Conservation (phyloP, 768 basidiomycete genomes). For the Xerocomus spinulosus region DNA sequence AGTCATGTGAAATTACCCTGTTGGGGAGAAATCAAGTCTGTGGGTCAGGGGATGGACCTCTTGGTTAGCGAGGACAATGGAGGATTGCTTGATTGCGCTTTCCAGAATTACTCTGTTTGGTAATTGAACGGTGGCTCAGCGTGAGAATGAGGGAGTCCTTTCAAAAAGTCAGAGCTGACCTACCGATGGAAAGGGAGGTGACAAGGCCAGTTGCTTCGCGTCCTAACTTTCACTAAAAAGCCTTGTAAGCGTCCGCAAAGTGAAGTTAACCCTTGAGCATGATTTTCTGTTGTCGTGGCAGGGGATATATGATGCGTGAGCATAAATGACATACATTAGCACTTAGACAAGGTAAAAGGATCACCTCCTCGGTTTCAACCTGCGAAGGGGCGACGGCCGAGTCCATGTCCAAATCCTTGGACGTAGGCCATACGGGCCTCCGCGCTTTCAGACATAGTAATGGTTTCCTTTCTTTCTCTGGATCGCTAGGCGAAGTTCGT, state of each 20-base stretch:
- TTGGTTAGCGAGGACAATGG: constrained; percentile 17
- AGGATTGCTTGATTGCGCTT: constrained; percentile 20
- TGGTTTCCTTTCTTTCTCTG: constrained; percentile 44
- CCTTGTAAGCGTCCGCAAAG: too few relatives aligned
- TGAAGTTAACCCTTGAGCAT: too few relatives aligned
- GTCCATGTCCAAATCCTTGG: constrained; percentile 15
- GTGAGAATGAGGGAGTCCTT: background rate
- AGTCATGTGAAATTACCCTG: constrained; percentile 19
- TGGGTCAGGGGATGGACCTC: constrained; percentile 17
- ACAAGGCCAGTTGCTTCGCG: too few relatives aligned
- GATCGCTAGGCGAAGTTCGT: constrained; percentile 63
- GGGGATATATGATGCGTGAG: too few relatives aligned
- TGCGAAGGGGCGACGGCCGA: constrained; percentile 16
- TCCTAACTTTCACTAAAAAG: too few relatives aligned
- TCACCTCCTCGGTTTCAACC: constrained; percentile 8
- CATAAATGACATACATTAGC: too few relatives aligned
- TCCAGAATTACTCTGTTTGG: constrained; percentile 5
- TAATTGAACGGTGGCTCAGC: background rate
- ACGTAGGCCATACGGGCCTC: constrained; percentile 44
- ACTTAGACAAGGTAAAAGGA: too few relatives aligned
- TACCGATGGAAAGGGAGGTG: background rate
- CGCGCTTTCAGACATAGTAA: constrained; percentile 87
- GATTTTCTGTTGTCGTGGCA: too few relatives aligned
- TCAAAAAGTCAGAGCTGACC: background rate
- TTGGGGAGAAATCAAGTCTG: constrained; percentile 19